These are phyloP conservation scores for Cicer judaicum DNA, from an alignment of 306 rosid genomes.

Conservation along the genomic window DNA sequence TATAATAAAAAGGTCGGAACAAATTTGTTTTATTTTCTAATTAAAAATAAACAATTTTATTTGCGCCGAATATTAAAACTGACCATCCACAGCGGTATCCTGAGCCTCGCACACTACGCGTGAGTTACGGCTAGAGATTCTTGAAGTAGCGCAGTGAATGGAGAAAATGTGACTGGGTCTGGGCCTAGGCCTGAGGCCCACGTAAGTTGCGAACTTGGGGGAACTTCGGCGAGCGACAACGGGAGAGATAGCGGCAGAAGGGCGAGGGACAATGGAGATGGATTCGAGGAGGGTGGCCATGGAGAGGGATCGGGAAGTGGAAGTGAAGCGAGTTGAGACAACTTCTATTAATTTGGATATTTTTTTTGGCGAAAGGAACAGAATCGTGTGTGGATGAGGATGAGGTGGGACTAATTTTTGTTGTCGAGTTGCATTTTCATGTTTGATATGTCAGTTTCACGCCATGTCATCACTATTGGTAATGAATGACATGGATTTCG, in stretches of 20 bases:
- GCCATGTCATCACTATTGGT: not conserved
- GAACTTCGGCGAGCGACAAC: slow-evolving; percentile 44
- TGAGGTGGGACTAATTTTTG: not conserved
- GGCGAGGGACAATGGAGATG: slow-evolving; percentile 57
- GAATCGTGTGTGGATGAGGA: not conserved
- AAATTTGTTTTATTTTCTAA: not conserved
- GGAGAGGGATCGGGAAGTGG: slow-evolving; percentile 5
- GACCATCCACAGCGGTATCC: slow-evolving; percentile 68
- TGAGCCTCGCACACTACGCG: slow-evolving; percentile 66
- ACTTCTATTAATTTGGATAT: not conserved
- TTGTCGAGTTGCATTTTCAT: not conserved
- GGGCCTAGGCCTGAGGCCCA: slow-evolving; percentile 60
- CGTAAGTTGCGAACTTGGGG: slow-evolving; percentile 42
- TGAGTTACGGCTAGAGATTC: slow-evolving; percentile 44
- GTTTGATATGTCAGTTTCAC: not conserved
- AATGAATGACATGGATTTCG: too few relatives aligned
- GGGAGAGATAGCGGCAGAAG: slow-evolving; percentile 46
- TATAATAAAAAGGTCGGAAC: not conserved
- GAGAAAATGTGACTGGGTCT: slow-evolving; percentile 41
- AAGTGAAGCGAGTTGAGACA: not conserved
- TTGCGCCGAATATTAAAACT: not conserved
- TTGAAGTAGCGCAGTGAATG: slow-evolving; percentile 43
- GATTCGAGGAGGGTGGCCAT: slow-evolving; percentile 73
- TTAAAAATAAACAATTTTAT: not conserved
- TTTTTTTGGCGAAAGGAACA: not conserved